phyloP scores from a whole-genome alignment of 2,329 filamentous ascomycete species.

The Pseudophaeomoniella oleicola region DNA sequence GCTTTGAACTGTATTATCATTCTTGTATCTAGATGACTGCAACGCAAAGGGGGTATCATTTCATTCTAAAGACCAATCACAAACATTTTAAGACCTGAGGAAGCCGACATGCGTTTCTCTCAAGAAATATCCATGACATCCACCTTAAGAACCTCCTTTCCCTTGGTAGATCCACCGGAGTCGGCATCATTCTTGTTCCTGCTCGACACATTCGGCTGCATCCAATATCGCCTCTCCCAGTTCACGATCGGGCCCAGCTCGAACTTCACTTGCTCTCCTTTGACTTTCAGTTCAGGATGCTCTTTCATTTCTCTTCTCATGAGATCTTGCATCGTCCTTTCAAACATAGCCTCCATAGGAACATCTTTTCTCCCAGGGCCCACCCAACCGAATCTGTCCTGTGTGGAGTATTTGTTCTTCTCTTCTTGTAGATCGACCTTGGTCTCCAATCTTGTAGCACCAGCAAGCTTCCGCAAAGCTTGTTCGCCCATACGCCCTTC shows the following conservation, averaged over 20 bases:
- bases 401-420: constrained; percentile 3
- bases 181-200: neutral
- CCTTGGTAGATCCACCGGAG: neutral
- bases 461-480: constrained; percentile 45
- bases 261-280: constrained; percentile 17
- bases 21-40: no score
- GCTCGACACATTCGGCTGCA: constrained; percentile 7
- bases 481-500: constrained; percentile 53
- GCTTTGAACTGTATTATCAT: no score
- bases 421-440: constrained; percentile 23
- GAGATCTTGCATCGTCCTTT: constrained; percentile 40
- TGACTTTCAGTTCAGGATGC: constrained; percentile 11
- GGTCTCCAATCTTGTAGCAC: constrained; percentile 21
- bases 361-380: constrained; percentile 12
- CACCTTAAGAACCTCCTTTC: neutral
- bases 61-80: no score
- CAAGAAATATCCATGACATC: neutral
- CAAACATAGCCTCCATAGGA: constrained; percentile 36
- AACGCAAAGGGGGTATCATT: no score
- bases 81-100: no score
- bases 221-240: constrained; percentile 45
- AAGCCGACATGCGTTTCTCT: no score
- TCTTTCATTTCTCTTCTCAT: constrained; percentile 23
- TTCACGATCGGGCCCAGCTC: constrained; percentile 41
- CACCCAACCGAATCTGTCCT: constrained; percentile 1